phyloP scores from a whole-genome alignment of 2,329 filamentous ascomycete genomes.

The Fusarium nodosum region DNA sequence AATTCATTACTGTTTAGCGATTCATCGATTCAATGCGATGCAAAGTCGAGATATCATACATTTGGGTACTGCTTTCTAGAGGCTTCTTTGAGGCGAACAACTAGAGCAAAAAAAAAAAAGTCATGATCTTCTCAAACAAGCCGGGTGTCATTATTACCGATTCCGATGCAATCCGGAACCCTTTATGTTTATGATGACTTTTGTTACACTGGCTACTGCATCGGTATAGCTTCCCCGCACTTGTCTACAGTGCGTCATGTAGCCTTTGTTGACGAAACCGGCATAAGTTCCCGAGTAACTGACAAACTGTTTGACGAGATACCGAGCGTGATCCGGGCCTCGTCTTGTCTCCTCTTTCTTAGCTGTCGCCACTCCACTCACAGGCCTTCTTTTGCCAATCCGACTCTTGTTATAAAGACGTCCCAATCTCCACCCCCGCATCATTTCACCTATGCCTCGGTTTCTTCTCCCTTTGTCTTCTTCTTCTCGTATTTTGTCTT shows the following conservation, averaged over 20 bases:
- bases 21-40: neutral
- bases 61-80: neutral
- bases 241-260: conserved; percentile 34
- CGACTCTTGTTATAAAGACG: conserved; percentile 11
- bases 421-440: conserved; percentile 40
- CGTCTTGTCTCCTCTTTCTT: conserved; percentile 6
- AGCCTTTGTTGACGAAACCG: conserved; percentile 29
- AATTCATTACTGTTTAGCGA: neutral
- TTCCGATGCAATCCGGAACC: conserved; percentile 14
- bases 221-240: conserved; percentile 42
- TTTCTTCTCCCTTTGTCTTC: conserved; percentile 20
- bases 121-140: neutral
- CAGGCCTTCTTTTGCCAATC: conserved; percentile 36
- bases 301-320: conserved; percentile 29
- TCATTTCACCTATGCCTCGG: conserved; percentile 30
- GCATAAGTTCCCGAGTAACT: conserved; percentile 34
- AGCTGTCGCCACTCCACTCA: conserved; percentile 25
- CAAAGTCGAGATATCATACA: conserved; percentile 12
- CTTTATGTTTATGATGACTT: neutral
- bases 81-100: neutral
- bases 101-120: neutral
- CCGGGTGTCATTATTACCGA: neutral
- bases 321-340: conserved; percentile 32
- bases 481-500: conserved; percentile 23
- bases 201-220: conserved; percentile 18